phyloP scores from a whole-genome alignment of 306 rosid species.

The Styphnolobium japonicum region DNA sequence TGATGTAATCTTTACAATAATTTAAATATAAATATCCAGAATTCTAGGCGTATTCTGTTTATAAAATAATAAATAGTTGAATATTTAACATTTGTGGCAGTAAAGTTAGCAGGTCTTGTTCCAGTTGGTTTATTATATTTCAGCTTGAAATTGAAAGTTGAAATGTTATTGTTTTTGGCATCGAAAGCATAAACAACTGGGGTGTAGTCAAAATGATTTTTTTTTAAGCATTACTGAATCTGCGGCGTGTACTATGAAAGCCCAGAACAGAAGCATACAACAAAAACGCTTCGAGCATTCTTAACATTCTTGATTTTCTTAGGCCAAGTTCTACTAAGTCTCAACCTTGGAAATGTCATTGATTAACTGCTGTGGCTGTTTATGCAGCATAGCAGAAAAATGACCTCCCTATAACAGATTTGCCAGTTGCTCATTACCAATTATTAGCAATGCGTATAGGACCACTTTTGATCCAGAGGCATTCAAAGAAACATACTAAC shows the following conservation, averaged over 20 bases:
- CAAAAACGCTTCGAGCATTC: no score
- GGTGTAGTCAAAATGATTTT: background rate
- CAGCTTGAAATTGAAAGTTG: background rate
- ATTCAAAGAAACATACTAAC: background rate
- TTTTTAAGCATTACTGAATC: background rate
- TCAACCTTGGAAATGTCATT: no score
- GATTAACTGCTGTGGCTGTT: background rate
- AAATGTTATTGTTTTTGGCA: background rate
- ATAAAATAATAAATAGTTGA: background rate
- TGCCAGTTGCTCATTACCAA: background rate
- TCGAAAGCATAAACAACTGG: background rate
- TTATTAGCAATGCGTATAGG: background rate
- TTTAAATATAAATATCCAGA: background rate
- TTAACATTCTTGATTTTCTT: no score
- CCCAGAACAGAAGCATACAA: no score
- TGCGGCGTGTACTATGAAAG: no score
- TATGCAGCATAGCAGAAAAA: background rate
- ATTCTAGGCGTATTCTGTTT: background rate
- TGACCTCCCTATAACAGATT: background rate
- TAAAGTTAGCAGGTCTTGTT: background rate
- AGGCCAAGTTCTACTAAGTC: no score
- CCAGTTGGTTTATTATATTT: background rate
- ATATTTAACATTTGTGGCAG: constrained; percentile 19
- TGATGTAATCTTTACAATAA: background rate
- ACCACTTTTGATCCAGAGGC: background rate